phyloP scores from a whole-genome alignment of 257 asterid genomes.

The Solanum lignicaule region DNA sequence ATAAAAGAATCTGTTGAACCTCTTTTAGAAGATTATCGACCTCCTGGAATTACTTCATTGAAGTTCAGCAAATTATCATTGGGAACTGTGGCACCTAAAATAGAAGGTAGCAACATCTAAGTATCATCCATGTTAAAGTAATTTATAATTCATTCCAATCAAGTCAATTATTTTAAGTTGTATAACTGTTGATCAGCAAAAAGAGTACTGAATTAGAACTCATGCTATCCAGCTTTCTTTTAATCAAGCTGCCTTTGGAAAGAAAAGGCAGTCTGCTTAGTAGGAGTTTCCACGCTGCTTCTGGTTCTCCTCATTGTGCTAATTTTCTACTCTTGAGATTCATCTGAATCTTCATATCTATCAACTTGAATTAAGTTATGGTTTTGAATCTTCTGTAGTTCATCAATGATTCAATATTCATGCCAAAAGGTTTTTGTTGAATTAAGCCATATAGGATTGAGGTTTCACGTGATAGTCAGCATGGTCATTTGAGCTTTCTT shows the following conservation, averaged over 20 bases:
- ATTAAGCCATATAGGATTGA: not conserved
- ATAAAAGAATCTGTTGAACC: constrained; percentile 95
- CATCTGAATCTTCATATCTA: not conserved
- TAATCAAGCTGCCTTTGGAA: not conserved
- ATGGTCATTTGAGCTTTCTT: not conserved
- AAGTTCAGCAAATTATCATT: constrained; percentile 88
- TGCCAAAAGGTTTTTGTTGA: not conserved
- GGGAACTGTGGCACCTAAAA: constrained; percentile 98
- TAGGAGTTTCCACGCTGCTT: not conserved
- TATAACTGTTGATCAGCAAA: not conserved
- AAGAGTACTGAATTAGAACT: not conserved
- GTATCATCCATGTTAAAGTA: not conserved
- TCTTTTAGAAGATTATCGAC: constrained; percentile 88
- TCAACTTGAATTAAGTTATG: not conserved
- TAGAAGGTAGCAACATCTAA: constrained; percentile 55
- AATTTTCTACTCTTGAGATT: not conserved
- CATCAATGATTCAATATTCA: not conserved
- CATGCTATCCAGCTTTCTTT: not conserved
- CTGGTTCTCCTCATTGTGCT: not conserved
- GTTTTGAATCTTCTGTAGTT: not conserved
- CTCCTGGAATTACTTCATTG: constrained; percentile 76
- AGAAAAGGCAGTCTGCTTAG: not conserved
- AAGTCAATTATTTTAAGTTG: not conserved
- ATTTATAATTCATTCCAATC: not conserved
- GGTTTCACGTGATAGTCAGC: not conserved